Evolutionary conservation across 768 basidiomycete species (phyloP), one percentile per base, ranked within the genome.

Genomic region (Pleurotus pulmonarius): DNA sequence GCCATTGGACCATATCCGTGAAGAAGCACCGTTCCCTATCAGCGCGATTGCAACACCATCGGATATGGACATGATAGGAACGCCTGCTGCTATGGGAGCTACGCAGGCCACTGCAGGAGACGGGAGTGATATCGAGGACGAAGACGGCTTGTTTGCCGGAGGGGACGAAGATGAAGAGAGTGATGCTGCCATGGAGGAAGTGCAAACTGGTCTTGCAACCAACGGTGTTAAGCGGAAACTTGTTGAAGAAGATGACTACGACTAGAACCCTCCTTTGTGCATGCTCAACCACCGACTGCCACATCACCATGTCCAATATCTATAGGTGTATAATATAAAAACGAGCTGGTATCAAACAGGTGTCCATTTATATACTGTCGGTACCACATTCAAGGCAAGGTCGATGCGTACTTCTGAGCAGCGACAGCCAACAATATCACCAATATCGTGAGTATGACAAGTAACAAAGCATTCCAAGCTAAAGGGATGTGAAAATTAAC

Each of bases 181-280:
- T 59, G 91, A 92, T 56, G 51, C 51, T 40, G 85, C 76, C 2
- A 91, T 91, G 89, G 89, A 90, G 60, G 88, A 91, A 59, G 83
- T 89, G 3, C 81, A 86, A 62, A 80, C 84, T 2, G 64, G 73
- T 41, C 60, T 76, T 41, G 64, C 70, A 7, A 58, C 77, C 9
- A 86, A 86, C 58, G 90, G 87, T 20, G 74, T 83, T 49, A 91
- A 90, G 67, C 78, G 91, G 40, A 91, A 92, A 68, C 71, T 92
- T 47, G 86, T 91, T 2, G 91, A 93, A 66, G 91, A 92, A 63
- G 90, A 93, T 60, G 91, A 93, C 64, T 93, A 93, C 60, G 90
- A 92, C 67, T 90, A 73, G 67, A 39, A 2, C 25, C 15, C 18
- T 53, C 20, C 18, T 58, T 48, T 45, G 25, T 34, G 29, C 7